Base-by-base conservation (phyloP, 495 filamentous ascomycete species). In the Aspergillus wentii region DNA sequence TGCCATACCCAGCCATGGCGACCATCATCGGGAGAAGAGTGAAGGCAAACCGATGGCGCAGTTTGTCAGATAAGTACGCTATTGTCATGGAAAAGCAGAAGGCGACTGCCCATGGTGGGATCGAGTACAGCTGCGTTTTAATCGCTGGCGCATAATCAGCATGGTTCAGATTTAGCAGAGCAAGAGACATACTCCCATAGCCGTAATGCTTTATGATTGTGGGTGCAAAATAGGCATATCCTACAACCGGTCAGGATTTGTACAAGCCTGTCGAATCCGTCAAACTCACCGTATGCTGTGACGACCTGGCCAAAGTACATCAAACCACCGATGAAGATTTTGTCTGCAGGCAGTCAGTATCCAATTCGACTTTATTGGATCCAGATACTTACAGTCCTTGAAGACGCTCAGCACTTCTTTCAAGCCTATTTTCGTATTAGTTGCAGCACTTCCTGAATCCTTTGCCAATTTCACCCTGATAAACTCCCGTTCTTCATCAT, bases 251-350 rank as follows among this genome's bases (percentile, higher is more conserved):
- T 59, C 13, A 51, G 43, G 11, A 17, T 13, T n/a, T n/a, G 8
- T 13, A 38, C 19, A 43, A 26, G 19, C 26, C 27, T n/a, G 20
- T 23, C 10, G 6, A 5, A 68, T 73, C 41, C 35, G 13, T 17
- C 61, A 34, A 27, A 71, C 53, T 69, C 72, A 58, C 77, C 73
- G 50, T 95, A 95, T 21, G 86, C 88, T 0, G 92, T 85, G 2
- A 95, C 88, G 43, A 95, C 83, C 20, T 95, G 66, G 17, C 68
- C 68, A 35, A 71, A 86, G 61, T 94, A 94, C 87, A 94, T 91
- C 52, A 95, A 74, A 2, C 82, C 88, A 38, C 85, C 90, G 22
- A 94, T 59, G 38, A 84, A 68, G 40, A 85, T 67, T 57, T 85
- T 85, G 54, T 73, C 73, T 71, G 27, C 3, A 42, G 9, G 11